A percentile compares a stretch with the other conserved stretches of the same genome.
Evolutionary conservation across 225 moss, liverwort and hornwort genomes (phyloP).

Genomic region (Neckera pumila): DNA sequence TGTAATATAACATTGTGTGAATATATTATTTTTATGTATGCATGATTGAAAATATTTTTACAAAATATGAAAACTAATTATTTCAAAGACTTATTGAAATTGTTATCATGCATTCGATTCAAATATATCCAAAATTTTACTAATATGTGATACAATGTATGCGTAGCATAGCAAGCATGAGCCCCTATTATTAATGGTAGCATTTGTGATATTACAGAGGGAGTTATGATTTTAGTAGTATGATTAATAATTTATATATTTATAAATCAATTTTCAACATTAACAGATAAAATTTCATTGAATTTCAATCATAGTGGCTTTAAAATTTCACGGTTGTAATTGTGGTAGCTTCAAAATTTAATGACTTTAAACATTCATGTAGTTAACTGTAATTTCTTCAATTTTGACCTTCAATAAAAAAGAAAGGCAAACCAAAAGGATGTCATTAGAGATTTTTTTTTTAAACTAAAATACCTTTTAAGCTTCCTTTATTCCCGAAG

Average conservation of each 20-base stretch:
- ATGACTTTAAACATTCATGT: background rate
- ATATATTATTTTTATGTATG: too few species aligned
- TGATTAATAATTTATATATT: background rate
- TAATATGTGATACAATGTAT: too few species aligned
- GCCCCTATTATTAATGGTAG: too few species aligned
- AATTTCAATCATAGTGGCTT: background rate
- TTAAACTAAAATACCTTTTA: background rate
- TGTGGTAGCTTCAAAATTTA: background rate
- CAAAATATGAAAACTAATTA: too few species aligned
- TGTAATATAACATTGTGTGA: too few species aligned
- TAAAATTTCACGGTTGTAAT: rapidly evolving
- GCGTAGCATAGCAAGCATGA: too few species aligned
- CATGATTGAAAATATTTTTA: too few species aligned
- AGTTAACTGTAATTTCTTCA: background rate
- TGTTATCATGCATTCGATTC: too few species aligned
- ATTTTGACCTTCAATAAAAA: background rate
- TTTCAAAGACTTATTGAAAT: too few species aligned
- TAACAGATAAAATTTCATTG: background rate
- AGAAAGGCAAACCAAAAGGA: background rate
- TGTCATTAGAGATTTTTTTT: rapidly evolving
- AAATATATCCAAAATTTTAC: too few species aligned
- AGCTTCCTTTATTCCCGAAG: background rate
- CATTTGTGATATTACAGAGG: too few species aligned
- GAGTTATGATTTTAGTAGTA: too few species aligned
- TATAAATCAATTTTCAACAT: rapidly evolving